A percentile compares a stretch with the other conserved stretches of the same genome.
phyloP scores from a whole-genome alignment of 805 yeast species.

The Yarrowia yakushimensis region DNA sequence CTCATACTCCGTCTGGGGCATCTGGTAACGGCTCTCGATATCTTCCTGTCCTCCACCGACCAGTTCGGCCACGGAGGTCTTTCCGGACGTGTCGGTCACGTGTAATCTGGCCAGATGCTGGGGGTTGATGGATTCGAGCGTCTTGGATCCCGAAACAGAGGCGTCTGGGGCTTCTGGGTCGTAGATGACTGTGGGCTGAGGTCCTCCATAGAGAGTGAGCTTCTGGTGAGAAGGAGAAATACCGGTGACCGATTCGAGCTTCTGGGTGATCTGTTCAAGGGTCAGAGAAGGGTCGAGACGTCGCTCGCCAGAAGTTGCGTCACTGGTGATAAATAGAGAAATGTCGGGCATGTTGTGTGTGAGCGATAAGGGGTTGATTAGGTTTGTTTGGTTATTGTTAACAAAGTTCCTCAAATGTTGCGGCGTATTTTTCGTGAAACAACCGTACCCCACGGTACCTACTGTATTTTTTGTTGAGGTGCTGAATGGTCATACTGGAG shows the following conservation, averaged over 20 bases:
- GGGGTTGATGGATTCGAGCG: conserved; percentile 32
- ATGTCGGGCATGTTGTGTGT: conserved; percentile 43
- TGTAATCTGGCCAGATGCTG: conserved; percentile 49
- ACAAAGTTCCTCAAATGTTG: neutral
- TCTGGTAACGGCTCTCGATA: conserved; percentile 36
- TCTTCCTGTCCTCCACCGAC: conserved; percentile 37
- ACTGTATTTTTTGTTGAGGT: too few relatives aligned
- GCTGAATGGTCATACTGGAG: too few relatives aligned
- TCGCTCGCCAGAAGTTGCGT: conserved; percentile 65
- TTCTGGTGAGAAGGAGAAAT: conserved; percentile 53
- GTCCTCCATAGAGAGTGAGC: conserved; percentile 37
- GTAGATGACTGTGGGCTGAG: conserved; percentile 9
- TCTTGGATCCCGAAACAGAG: conserved; percentile 26
- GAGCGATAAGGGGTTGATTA: neutral
- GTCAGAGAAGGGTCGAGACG: conserved; percentile 63
- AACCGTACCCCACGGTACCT: neutral
- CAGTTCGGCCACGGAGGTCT: neutral
- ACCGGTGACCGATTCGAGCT: conserved; percentile 71
- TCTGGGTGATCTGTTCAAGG: conserved; percentile 48
- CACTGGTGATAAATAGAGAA: conserved; percentile 58
- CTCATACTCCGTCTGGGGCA: conserved; percentile 62
- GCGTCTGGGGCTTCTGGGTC: neutral
- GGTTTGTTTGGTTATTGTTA: neutral
- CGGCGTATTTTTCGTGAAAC: neutral
- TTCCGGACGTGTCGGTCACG: conserved; percentile 40